Conservation (phyloP, 2,329 filamentous ascomycete genomes). For the Ceratocystis harringtonii region DNA sequence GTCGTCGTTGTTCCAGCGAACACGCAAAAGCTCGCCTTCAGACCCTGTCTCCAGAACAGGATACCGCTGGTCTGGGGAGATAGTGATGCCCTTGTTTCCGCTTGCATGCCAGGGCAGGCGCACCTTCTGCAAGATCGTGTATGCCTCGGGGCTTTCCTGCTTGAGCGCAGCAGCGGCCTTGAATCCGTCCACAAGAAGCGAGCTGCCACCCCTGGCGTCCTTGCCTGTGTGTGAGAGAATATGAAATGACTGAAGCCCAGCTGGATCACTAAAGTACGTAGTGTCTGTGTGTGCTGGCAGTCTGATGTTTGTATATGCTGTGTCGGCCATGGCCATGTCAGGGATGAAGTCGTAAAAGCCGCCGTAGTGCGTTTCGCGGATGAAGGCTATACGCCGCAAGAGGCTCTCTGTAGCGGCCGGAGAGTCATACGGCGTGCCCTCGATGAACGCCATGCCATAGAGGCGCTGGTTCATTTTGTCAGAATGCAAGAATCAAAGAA, state of each 20-base stretch:
- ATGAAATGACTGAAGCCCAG: slow-evolving; percentile 85
- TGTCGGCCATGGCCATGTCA: slow-evolving; percentile 75
- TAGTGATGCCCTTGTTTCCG: slow-evolving; percentile 70
- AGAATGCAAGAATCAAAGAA: neutral
- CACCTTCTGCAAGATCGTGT: slow-evolving; percentile 38
- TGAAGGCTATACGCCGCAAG: slow-evolving; percentile 68
- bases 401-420: slow-evolving; percentile 60
- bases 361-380: slow-evolving; percentile 84
- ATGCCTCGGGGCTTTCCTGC: slow-evolving; percentile 39
- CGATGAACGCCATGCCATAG: slow-evolving; percentile 66
- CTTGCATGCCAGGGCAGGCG: slow-evolving; percentile 69
- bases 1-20: slow-evolving; percentile 92
- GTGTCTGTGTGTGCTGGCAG: slow-evolving; percentile 84
- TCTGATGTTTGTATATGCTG: slow-evolving; percentile 75
- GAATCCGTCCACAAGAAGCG: slow-evolving; percentile 77
- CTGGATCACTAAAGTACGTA: slow-evolving; percentile 88
- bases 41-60: slow-evolving; percentile 48
- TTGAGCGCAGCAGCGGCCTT: slow-evolving; percentile 48
- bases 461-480: slow-evolving; percentile 34
- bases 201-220: slow-evolving; percentile 49
- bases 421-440: slow-evolving; percentile 46
- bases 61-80: slow-evolving; percentile 53
- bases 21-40: slow-evolving; percentile 32
- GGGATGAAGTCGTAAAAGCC: slow-evolving; percentile 69
- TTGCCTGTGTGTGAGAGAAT: slow-evolving; percentile 48